Base-by-base conservation (phyloP, 345 rosid species). In the Garcia nutans region DNA sequence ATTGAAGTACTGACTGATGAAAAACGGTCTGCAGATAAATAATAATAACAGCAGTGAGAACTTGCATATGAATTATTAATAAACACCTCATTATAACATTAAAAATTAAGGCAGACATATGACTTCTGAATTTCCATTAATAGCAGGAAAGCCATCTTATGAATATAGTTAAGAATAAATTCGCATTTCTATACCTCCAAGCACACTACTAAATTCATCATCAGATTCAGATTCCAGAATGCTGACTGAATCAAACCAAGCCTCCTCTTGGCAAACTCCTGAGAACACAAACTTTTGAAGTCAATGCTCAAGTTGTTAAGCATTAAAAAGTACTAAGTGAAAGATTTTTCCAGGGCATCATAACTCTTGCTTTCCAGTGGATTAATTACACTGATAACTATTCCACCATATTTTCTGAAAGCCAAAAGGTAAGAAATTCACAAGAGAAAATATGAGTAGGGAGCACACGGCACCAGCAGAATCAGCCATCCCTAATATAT, bases 141-240 rank as follows among this genome's bases (percentile, higher is more conserved):
- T 16, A 17, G 23, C 37, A 60, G 50, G 44, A 56, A 55, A 37
- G 26, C 60, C 6, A 10, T 68, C 23, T 63, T 33, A 54, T 31
- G 49, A 15, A 59, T 59, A 9, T 23, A 20, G 47, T 57, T 28
- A 58, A 52, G 13, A 22, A 56, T 15, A 71, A 55, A 56, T 76
- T 64, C 7, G 57, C 45, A 23, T 15, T 60, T 50, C 20, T 15
- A 71, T 92, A 91, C 97, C 93, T 87, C 91, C 97, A 66, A 85
- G 83, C 75, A 86, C 85, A 77, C 97, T 92, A 71, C 84, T 82
- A 81, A 83, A 92, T 28, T 94, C 97, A 65, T 94, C 97, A 74
- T 92, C 95, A 2, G 93, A 91, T 58, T 94, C 98, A 12, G 97
- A 94, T n/a, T 91, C 97, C 77, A 94, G 77, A 68, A 91, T 81